Conservation (phyloP, 148 eudicot genomes). For the Chenopodium suecicum region DNA sequence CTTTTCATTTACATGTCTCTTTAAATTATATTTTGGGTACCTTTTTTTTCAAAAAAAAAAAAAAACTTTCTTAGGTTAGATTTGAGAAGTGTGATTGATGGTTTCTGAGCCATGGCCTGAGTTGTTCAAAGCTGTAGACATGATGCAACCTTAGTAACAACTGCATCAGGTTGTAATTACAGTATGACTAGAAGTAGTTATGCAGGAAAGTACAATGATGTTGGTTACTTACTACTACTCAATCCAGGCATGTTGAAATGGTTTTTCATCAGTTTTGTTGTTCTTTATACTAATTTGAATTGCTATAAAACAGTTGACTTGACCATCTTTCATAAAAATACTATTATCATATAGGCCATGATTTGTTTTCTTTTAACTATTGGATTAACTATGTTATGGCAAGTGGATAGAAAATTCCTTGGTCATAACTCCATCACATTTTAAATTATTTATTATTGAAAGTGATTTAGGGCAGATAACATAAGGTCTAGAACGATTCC, state of each 20-base stretch:
- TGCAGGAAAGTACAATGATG: constrained; percentile 1
- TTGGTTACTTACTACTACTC: background rate
- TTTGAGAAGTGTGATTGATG: background rate
- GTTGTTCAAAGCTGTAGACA: background rate
- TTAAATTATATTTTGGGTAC: background rate
- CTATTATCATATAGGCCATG: too few species aligned
- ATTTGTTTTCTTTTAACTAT: too few species aligned
- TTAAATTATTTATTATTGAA: too few species aligned
- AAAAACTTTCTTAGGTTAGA: background rate
- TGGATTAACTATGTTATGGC: too few species aligned
- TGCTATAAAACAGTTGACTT: background rate
- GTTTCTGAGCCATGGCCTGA: background rate
- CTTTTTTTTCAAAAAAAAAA: background rate
- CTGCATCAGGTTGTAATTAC: background rate
- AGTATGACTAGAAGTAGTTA: background rate
- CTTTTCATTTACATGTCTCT: background rate
- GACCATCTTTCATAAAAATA: background rate
- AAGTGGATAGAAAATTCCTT: too few species aligned
- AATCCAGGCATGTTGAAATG: background rate
- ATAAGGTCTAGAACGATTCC: too few species aligned
- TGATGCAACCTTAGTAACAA: background rate
- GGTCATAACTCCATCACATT: too few species aligned
- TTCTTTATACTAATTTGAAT: background rate
- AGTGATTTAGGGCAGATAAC: too few species aligned
- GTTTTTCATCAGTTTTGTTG: background rate